Evolutionary conservation across 306 rosid species (phyloP), one percentile per base, ranked within the genome.

Genomic region (Parietaria judaica): DNA sequence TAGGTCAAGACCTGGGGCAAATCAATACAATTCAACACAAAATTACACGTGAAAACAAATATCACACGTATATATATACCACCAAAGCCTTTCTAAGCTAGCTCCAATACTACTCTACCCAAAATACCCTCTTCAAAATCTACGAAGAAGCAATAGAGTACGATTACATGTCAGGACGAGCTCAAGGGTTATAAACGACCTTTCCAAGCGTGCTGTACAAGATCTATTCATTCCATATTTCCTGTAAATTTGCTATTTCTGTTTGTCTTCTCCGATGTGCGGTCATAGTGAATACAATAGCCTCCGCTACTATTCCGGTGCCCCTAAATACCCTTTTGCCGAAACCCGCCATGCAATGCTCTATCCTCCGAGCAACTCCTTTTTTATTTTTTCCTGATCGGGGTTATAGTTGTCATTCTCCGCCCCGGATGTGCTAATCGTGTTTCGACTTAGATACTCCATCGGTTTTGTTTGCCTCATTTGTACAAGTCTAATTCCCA

Each of bases 121-220:
- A 64, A 11, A 0, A 23, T 36, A 31, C 58, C 58, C 39, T 23
- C 10, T 14, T 15, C 36, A 41, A 36, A 56, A 51, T 52, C 72
- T 68, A 41, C 67, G 67, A 53, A 63, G 64, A 37, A 17, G 53
- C 43, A 36, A 36, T 13, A 51, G 89, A 83, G 92, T 79, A 70
- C 72, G 83, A 77, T 82, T 81, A 91, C 96, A 85, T 80, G 83
- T 76, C 79, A 73, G 81, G 88, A 76, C 70, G 86, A 77, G 87
- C 84, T 61, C 88, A 85, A 83, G 82, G 87, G 77, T 73, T 23
- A 60, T n/a, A 54, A 81, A 78, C 75, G 54, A 73, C 82, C 74
- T 72, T 70, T 78, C 84, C 67, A 66, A 56, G 79, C 78, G 60
- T 71, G 84, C 89, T 86, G 90, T 78, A 89, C 83, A 86, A 71